A percentile compares a stretch with the other conserved stretches of the same genome.
Evolutionary conservation across 2,329 filamentous ascomycete species (phyloP).

Genomic region (Alternaria ethzedia): DNA sequence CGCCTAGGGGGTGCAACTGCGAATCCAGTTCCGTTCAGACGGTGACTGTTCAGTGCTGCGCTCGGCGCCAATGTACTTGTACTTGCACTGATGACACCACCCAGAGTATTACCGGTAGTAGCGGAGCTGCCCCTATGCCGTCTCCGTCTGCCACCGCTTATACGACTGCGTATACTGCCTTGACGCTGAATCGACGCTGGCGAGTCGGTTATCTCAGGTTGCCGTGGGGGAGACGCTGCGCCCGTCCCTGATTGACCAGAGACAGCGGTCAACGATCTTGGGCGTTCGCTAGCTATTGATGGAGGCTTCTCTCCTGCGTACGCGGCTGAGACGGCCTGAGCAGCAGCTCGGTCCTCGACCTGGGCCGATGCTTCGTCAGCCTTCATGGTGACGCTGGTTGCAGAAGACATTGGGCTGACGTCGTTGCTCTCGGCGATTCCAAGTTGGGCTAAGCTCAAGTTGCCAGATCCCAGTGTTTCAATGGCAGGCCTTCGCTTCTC

Average conservation of each 20-base stretch:
- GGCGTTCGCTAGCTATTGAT: constrained; percentile 42
- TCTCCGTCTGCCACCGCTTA: constrained; percentile 61
- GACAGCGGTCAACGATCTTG: constrained; percentile 48
- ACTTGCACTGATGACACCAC: constrained; percentile 73
- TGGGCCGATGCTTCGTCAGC: constrained; percentile 62
- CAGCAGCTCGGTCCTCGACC: constrained; percentile 64
- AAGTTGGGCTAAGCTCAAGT: constrained; percentile 86
- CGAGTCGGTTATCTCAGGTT: constrained; percentile 70
- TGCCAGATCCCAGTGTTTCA: constrained; percentile 86
- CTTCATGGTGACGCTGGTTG: constrained; percentile 60
- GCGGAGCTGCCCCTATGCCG: constrained; percentile 83
- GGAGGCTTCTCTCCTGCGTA: constrained; percentile 57
- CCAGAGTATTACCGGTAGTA: constrained; percentile 69
- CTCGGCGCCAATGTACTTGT: constrained; percentile 73
- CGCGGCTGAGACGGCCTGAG: constrained; percentile 66
- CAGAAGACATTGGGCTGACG: constrained; percentile 64
- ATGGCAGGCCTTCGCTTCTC: constrained; percentile 72
- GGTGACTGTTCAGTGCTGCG: constrained; percentile 66
- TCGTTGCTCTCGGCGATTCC: constrained; percentile 72
- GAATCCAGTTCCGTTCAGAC: constrained; percentile 92
- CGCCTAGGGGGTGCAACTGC: constrained; percentile 95
- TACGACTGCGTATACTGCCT: constrained; percentile 59
- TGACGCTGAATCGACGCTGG: constrained; percentile 59
- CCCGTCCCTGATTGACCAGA: constrained; percentile 39
- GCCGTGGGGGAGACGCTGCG: constrained; percentile 62